Base-by-base conservation (phyloP, 305 asterid species). In the Fraxinus nigra region DNA sequence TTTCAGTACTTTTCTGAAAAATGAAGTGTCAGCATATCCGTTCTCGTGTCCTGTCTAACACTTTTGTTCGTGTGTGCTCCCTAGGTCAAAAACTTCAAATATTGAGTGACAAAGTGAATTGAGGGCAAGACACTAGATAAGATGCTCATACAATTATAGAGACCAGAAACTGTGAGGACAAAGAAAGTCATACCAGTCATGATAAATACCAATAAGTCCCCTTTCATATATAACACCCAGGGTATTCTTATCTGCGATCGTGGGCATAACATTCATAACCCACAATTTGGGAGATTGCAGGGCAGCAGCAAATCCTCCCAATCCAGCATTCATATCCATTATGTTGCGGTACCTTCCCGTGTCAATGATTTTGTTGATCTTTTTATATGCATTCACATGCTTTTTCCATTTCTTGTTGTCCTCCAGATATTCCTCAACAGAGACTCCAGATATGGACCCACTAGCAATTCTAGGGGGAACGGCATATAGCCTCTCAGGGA, bases 251-350 rank as follows among this genome's bases (percentile, higher is more conserved):
- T 95, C 83, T 72, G 97, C 95, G 81, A 93, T 93, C 51, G 94
- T 95, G 75, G 98, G 98, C 75, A 92, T 83, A 72, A 93, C 98
- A 86, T 95, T 95, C 98, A 95, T 95, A 37, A 95, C 98, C 98
- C 98, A 95, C 77, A 90, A 80, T 86, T 95, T 95, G 72, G 98
- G 93, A 85, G 95, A 88, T 2, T 91, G 86, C 75, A 95, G 89
- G 5, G 97, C 97, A 34, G 98, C 98, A 38, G 94, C 98, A 86
- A 95, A 95, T 76, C 98, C 89, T 78, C 98, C 98, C 33, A 95
- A 84, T 61, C 97, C 97, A 73, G 98, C 98, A 90, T 95, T 93
- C 98, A 95, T 95, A 87, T 95, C 98, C 98, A 95, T 92, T 82
- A 95, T 90, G 88, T 95, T 95, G 78, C 98, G 97, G 89, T 90